Evolutionary conservation across 2,329 filamentous ascomycete genomes (phyloP), one percentile per base, ranked within the genome.

Genomic region (Podosphaera fusca): DNA sequence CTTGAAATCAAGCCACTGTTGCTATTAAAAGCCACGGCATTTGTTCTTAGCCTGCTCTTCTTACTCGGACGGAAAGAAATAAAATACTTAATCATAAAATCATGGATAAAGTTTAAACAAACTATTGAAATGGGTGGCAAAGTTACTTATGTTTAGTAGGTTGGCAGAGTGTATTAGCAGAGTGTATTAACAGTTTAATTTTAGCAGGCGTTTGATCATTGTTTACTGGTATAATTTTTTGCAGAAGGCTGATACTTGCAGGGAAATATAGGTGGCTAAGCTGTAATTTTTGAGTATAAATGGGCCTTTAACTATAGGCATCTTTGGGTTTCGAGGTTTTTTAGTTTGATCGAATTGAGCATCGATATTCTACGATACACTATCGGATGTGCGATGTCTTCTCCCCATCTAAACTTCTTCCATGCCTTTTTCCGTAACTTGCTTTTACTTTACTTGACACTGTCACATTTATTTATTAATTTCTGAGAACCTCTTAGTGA

Each of bases 121-220:
- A 66, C 92, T 0, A 82, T 90, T 3, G 89, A 89, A 1, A 96
- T 96, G 90, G 92, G 90, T 1, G 85, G 94, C 61, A 96, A 95
- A 73, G 89, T 96, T 65, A 94, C 85, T 68, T 96, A 96, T 71
- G 94, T 98, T 59, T 96, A 70, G 74, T 12, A 35, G 3, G 50
- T 0, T 14, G 38, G 38, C 10, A 42, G 10, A 12, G 10, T 42
- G 38, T 42, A 42, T 42, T 42, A 38, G 5, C 5, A 10, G 10
- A 6, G 5, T 6, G 46, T 49, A 49, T n/a, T 49, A 34, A 9
- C n/a, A 51, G 29, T 30, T 9, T 5, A 21, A 9, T 9, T 4
- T 30, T 30, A 21, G 47, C 7, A 51, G 47, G 47, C 29, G 47
- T 51, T 30, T 30, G 29, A 29, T 51, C n/a, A n/a, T 31, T 9